A percentile compares a stretch with the other conserved stretches of the same genome.
Evolutionary conservation across 1,284 basidiomycete genomes (phyloP).

Genomic region (Mrakiaceae sp.): DNA sequence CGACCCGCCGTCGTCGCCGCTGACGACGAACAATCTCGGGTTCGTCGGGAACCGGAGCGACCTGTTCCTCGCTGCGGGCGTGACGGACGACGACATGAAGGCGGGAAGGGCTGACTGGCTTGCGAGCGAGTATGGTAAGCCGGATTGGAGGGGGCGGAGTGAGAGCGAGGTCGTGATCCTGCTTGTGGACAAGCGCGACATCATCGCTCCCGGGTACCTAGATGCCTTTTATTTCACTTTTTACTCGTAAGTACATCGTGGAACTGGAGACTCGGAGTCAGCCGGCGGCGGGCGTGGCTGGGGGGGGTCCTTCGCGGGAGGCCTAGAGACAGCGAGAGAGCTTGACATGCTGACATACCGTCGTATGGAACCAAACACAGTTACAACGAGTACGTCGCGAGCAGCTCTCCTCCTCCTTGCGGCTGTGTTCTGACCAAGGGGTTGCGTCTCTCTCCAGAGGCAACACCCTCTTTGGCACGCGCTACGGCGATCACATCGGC

Average conservation of each 20-base stretch:
- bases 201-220: conserved; percentile 19
- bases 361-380: neutral
- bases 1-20: conserved; percentile 9
- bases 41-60: conserved; percentile 16
- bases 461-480: conserved; percentile 18
- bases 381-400: conserved; percentile 8
- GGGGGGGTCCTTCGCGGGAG: too few species aligned
- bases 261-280: neutral
- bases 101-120: conserved; percentile 18
- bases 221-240: conserved; percentile 22
- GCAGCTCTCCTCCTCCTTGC: neutral
- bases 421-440: neutral
- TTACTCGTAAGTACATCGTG: conserved; percentile 14
- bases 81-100: conserved; percentile 17
- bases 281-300: neutral
- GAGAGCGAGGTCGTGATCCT: conserved; percentile 19
- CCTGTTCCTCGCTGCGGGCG: conserved; percentile 11
- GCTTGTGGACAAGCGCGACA: conserved; percentile 20
- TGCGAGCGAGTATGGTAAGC: conserved; percentile 19
- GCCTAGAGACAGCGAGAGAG: too few species aligned
- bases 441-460: conserved; percentile 3
- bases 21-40: conserved; percentile 17
- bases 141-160: conserved; percentile 16
- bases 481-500: conserved; percentile 21
- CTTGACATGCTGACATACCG: too few species aligned